Percentiles rank a stretch among this genome's conserved stretches.
These are phyloP conservation scores for Hibiscus tridactylites DNA, from an alignment of 345 rosid genomes.

Conservation along the genomic window DNA sequence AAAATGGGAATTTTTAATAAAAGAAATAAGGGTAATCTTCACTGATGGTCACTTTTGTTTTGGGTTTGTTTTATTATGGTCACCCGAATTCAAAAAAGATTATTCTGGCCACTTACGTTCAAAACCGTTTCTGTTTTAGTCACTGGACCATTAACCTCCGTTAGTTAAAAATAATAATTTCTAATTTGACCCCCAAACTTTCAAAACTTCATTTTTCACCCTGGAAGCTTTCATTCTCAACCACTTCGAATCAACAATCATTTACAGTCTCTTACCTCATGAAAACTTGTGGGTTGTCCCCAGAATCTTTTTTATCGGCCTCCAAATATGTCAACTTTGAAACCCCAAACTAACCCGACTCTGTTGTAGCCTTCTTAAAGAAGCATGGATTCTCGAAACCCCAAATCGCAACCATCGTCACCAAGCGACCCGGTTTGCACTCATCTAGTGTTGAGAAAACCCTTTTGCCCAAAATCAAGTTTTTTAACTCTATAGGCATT, in stretches of 20 bases:
- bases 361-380: background rate
- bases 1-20: too few species aligned
- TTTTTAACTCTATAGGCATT: slow-evolving; percentile 5
- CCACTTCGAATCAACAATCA: background rate
- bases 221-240: background rate
- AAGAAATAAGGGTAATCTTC: too few species aligned
- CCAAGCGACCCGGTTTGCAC: background rate
- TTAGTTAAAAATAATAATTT: too few species aligned
- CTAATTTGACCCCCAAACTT: too few species aligned
- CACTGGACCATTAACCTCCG: too few species aligned
- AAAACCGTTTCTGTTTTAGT: too few species aligned
- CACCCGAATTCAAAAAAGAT: too few species aligned
- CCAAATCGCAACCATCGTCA: background rate
- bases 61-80: too few species aligned
- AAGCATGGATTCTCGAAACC: background rate
- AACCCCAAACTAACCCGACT: background rate
- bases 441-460: background rate
- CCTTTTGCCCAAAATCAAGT: slow-evolving; percentile 22
- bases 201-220: too few species aligned
- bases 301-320: background rate
- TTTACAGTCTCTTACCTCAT: slow-evolving; percentile 32
- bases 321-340: background rate
- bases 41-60: too few species aligned
- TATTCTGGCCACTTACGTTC: too few species aligned
- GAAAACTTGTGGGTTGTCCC: slow-evolving; percentile 24